phyloP scores from a whole-genome alignment of 83 land plant species.

The Picea abies region DNA sequence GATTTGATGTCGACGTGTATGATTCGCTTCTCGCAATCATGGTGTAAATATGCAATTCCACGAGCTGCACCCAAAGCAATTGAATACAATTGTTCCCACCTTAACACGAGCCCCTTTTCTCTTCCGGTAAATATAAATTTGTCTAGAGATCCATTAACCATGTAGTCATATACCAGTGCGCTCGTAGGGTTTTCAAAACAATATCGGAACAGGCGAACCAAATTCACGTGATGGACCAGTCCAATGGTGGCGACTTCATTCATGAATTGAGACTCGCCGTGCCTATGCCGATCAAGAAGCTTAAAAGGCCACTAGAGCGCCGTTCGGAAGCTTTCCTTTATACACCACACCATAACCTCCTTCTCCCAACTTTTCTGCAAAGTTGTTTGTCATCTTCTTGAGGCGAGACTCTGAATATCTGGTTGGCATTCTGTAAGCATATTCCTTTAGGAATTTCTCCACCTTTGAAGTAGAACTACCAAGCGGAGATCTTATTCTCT shows the following conservation, averaged over 20 bases:
- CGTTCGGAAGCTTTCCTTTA: conserved; percentile 16
- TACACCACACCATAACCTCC: conserved; percentile 32
- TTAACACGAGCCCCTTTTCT: neutral
- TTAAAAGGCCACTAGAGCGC: conserved; percentile 22
- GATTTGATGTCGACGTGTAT: conserved; percentile 66
- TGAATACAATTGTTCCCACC: conserved; percentile 13
- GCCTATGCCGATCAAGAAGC: conserved; percentile 4
- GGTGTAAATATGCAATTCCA: conserved; percentile 59
- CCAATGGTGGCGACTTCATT: conserved; percentile 32
- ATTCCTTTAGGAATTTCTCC: neutral
- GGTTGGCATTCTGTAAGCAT: neutral
- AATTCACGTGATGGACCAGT: conserved; percentile 19
- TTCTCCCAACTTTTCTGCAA: conserved; percentile 17
- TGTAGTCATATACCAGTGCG: conserved; percentile 31
- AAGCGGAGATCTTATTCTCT: neutral
- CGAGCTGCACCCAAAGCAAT: conserved; percentile 30
- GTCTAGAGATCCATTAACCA: conserved; percentile 28
- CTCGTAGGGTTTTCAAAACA: conserved; percentile 21
- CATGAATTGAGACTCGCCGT: conserved; percentile 20
- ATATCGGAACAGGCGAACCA: conserved; percentile 22
- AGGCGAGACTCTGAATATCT: neutral
- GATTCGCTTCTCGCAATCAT: conserved; percentile 42
- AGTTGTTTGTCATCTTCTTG: neutral
- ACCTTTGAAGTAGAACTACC: neutral
- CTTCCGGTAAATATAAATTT: conserved; percentile 8